Conservation (phyloP, 1,284 basidiomycete genomes). For the Fistulinella staudtii region DNA sequence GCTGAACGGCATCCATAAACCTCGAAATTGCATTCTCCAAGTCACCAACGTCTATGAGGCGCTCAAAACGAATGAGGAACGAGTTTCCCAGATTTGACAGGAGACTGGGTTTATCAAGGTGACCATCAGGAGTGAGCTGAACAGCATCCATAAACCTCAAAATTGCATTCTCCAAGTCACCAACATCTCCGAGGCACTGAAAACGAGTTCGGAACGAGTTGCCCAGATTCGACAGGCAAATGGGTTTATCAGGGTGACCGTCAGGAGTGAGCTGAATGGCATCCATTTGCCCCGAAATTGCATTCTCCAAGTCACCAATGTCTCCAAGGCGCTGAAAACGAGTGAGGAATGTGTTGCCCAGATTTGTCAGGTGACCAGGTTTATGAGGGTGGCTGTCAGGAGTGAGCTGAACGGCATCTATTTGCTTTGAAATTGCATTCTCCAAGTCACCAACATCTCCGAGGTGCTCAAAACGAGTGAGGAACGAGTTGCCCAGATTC, state of each 20-base stretch:
- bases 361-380: not conserved
- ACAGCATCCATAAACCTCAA: not conserved
- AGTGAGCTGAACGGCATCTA: not conserved
- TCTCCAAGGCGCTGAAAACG: not conserved
- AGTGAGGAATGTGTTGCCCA: not conserved
- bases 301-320: not conserved
- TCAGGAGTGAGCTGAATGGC: not conserved
- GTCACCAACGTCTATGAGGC: too few species aligned
- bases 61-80: too few species aligned
- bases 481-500: not conserved
- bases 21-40: too few species aligned
- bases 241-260: not conserved
- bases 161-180: not conserved
- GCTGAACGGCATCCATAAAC: too few species aligned
- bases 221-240: not conserved
- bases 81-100: too few species aligned
- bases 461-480: not conserved
- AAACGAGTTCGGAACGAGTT: not conserved
- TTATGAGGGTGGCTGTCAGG: not conserved
- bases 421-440: not conserved
- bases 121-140: too few species aligned
- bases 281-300: not conserved
- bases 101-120: too few species aligned
- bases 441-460: conserved; percentile 1
- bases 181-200: not conserved